phyloP scores from a whole-genome alignment of 441 rosid species.

The Erodium texanum region DNA sequence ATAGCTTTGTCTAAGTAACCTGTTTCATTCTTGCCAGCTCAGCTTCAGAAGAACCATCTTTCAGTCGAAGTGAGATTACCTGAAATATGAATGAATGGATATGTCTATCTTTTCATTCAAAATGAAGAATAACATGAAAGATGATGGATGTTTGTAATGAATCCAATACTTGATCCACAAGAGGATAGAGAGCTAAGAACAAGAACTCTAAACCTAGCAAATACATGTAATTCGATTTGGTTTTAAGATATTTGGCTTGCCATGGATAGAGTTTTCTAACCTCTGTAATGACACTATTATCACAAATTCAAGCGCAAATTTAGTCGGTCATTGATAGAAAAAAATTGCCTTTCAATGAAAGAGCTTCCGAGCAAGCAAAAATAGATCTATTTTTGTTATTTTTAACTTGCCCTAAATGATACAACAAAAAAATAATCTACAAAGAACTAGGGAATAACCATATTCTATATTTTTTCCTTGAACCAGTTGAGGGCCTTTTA shows the following conservation, averaged over 20 bases:
- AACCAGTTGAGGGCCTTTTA: no score
- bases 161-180: neutral
- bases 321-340: neutral
- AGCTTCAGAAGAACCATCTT: constrained; percentile 29
- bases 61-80: constrained; percentile 31
- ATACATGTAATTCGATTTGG: neutral
- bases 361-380: neutral
- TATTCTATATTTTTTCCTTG: neutral
- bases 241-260: neutral
- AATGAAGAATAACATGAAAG: neutral
- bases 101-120: neutral
- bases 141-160: neutral
- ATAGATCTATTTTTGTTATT: neutral
- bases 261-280: neutral
- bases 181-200: neutral
- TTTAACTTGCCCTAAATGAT: neutral
- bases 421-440: neutral
- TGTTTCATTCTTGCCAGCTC: constrained; percentile 25
- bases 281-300: neutral
- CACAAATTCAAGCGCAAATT: neutral
- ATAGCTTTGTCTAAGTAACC: constrained; percentile 19
- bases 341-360: neutral
- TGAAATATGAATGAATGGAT: constrained; percentile 13
- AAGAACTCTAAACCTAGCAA: neutral
- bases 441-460: neutral